phyloP scores from a whole-genome alignment of 2,329 filamentous ascomycete genomes.

The Huntiella omanensis region DNA sequence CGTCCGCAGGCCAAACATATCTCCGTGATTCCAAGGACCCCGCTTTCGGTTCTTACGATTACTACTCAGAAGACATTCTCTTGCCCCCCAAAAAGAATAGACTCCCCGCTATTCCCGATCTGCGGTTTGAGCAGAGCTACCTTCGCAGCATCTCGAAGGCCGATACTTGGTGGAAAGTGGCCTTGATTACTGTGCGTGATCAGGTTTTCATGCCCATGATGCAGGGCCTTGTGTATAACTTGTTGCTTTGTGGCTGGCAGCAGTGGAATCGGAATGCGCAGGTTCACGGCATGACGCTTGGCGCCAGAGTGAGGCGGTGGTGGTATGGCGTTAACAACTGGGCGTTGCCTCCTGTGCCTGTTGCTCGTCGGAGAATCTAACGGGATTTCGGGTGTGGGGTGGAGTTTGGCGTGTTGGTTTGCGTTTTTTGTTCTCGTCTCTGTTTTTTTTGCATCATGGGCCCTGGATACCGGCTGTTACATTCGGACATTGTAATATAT shows the following conservation, averaged over 20 bases:
- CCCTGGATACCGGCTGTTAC: neutral
- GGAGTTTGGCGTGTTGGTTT: neutral
- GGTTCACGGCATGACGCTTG: constrained; percentile 56
- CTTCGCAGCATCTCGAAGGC: constrained; percentile 70
- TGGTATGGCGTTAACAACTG: constrained; percentile 94
- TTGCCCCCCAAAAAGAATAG: constrained; percentile 30
- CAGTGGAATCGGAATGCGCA: constrained; percentile 68
- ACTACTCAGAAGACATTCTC: constrained; percentile 51
- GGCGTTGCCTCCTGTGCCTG: constrained; percentile 35
- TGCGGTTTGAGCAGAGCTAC: constrained; percentile 97
- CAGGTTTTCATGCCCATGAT: constrained; percentile 78
- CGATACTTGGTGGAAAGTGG: constrained; percentile 59
- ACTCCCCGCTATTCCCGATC: constrained; percentile 57
- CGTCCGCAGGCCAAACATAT: constrained; percentile 6
- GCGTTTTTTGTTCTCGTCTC: neutral
- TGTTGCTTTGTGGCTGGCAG: constrained; percentile 72
- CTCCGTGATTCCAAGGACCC: constrained; percentile 6
- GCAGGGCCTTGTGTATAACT: constrained; percentile 78
- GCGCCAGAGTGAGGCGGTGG: constrained; percentile 67
- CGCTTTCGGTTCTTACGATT: constrained; percentile 30
- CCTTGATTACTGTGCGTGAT: constrained; percentile 71
- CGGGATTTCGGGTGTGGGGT: neutral
- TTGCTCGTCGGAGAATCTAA: constrained; percentile 9
- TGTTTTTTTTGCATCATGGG: neutral
- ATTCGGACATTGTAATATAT: neutral